These are phyloP conservation scores for Erysimum cheiri DNA, from an alignment of 441 rosid genomes.

Conservation along the genomic window DNA sequence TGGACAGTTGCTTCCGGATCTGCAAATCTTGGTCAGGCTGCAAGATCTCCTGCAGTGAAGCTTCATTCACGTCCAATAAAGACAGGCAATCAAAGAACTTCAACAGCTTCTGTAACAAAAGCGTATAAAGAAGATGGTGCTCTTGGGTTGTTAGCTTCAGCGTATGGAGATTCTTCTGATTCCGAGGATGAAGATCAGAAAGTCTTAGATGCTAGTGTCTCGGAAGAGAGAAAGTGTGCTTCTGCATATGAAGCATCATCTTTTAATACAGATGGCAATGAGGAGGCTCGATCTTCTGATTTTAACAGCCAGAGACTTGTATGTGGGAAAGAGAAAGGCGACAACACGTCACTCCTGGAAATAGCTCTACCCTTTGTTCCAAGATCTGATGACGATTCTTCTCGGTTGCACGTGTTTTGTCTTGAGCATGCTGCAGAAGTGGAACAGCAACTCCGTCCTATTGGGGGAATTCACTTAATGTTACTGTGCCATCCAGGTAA, in stretches of 20 bases:
- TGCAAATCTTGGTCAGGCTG: conserved; percentile 42
- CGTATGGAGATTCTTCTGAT: conserved; percentile 91
- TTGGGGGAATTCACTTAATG: conserved; percentile 78
- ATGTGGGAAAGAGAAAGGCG: conserved; percentile 43
- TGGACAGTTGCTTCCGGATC: conserved; percentile 73
- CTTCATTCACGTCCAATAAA: conserved; percentile 46
- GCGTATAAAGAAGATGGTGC: conserved; percentile 54
- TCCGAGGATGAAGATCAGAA: conserved; percentile 74
- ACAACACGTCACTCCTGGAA: conserved; percentile 18
- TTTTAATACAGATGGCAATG: conserved; percentile 43
- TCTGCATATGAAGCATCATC: conserved; percentile 45
- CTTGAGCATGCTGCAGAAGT: conserved; percentile 96
- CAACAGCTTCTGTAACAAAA: conserved; percentile 45
- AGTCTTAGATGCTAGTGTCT: conserved; percentile 48
- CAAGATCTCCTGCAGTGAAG: conserved; percentile 38
- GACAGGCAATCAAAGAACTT: no score
- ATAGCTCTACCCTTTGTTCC: conserved; percentile 48
- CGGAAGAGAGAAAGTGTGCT: conserved; percentile 47
- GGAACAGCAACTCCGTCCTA: conserved; percentile 73
- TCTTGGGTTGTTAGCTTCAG: conserved; percentile 79
- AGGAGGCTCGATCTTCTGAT: conserved; percentile 44
- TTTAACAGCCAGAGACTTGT: conserved; percentile 47
- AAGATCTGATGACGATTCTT: conserved; percentile 76
- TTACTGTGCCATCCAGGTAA: conserved; percentile 95
- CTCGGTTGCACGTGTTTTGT: conserved; percentile 86